A percentile compares a stretch with the other conserved stretches of the same genome.
These are phyloP conservation scores for Pseudocercospora macadamiae DNA, from an alignment of 2,329 filamentous ascomycete species.

Conservation along the genomic window DNA sequence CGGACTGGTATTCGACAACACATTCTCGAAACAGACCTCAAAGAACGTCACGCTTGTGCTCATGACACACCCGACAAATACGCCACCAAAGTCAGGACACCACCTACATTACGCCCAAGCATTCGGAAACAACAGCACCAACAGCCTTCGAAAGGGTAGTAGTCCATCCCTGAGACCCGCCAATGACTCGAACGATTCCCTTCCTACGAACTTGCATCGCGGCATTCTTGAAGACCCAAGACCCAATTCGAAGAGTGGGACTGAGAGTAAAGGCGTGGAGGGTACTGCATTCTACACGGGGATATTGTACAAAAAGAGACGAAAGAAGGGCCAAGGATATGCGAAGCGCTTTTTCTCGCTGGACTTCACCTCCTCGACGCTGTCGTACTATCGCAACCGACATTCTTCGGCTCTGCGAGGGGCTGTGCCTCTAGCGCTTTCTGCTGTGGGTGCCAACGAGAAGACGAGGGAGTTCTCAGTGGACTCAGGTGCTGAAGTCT, in stretches of 20 bases:
- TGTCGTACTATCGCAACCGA: slow-evolving; percentile 95
- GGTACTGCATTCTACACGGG: slow-evolving; percentile 74
- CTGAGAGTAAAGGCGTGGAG: slow-evolving; percentile 35
- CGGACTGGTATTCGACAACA: slow-evolving; percentile 96
- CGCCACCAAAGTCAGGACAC: slow-evolving; percentile 73
- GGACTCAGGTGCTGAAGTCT: slow-evolving; percentile 94
- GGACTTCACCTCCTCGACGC: slow-evolving; percentile 88
- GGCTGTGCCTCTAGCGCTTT: slow-evolving; percentile 87
- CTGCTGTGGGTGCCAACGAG: slow-evolving; percentile 87
- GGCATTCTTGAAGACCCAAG: slow-evolving; percentile 43
- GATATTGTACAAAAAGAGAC: slow-evolving; percentile 81
- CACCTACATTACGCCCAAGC: slow-evolving; percentile 64
- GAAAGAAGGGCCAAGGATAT: slow-evolving; percentile 92
- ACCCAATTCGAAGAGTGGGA: slow-evolving; percentile 43
- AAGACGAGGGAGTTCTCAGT: slow-evolving; percentile 90
- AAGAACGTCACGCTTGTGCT: slow-evolving; percentile 96
- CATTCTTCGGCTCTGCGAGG: slow-evolving; percentile 91
- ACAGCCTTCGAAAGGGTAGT: slow-evolving; percentile 39
- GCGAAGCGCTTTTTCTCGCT: slow-evolving; percentile 93
- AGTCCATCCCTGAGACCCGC: slow-evolving; percentile 48
- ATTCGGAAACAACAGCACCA: slow-evolving; percentile 53
- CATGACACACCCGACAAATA: slow-evolving; percentile 85
- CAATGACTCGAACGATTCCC: slow-evolving; percentile 55
- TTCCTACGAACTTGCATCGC: slow-evolving; percentile 44
- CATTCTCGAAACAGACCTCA: slow-evolving; percentile 91